These are phyloP conservation scores for Coemansia sp. DNA, from an alignment of 192 early-diverging fungal species.

Conservation along the genomic window DNA sequence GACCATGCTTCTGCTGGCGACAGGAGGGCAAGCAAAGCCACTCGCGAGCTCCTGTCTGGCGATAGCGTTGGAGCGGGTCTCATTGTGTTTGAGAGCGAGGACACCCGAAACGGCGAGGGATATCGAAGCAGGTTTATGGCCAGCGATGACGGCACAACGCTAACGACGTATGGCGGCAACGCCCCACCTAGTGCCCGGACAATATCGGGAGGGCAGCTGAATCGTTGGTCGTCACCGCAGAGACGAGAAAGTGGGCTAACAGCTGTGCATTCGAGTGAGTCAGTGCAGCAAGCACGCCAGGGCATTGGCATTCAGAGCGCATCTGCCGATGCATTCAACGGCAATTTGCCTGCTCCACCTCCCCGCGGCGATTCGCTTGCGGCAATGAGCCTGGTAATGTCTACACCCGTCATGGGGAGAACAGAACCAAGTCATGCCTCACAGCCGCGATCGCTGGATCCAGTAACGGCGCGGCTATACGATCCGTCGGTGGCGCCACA, in stretches of 20 bases:
- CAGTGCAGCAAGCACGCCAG: neutral
- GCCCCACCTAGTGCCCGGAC: slow-evolving; percentile 1
- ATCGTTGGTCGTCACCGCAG: slow-evolving; percentile 25
- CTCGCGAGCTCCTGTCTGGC: neutral
- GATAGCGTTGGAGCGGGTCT: slow-evolving; percentile 23
- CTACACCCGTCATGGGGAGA: slow-evolving; percentile 23
- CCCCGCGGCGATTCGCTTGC: slow-evolving; percentile 39
- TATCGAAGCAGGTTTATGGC: slow-evolving; percentile 18
- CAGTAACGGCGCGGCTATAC: slow-evolving; percentile 47
- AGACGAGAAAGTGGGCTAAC: slow-evolving; percentile 23
- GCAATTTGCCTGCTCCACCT: slow-evolving; percentile 12
- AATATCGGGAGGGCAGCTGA: slow-evolving; percentile 9
- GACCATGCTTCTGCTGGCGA: neutral
- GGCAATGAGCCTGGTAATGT: slow-evolving; percentile 28
- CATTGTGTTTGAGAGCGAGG: slow-evolving; percentile 22
- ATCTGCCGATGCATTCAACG: neutral
- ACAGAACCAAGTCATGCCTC: slow-evolving; percentile 3
- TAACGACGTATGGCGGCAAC: slow-evolving; percentile 5
- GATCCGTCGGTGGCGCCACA: slow-evolving; percentile 28
- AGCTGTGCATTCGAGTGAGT: slow-evolving; percentile 16
- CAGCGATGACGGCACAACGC: slow-evolving; percentile 33
- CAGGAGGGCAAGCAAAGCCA: neutral
- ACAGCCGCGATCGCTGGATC: slow-evolving; percentile 27
- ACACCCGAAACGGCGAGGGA: neutral
- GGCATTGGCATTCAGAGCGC: neutral